phyloP scores from a whole-genome alignment of 495 filamentous ascomycete genomes.

The Bathelium albidoporum region DNA sequence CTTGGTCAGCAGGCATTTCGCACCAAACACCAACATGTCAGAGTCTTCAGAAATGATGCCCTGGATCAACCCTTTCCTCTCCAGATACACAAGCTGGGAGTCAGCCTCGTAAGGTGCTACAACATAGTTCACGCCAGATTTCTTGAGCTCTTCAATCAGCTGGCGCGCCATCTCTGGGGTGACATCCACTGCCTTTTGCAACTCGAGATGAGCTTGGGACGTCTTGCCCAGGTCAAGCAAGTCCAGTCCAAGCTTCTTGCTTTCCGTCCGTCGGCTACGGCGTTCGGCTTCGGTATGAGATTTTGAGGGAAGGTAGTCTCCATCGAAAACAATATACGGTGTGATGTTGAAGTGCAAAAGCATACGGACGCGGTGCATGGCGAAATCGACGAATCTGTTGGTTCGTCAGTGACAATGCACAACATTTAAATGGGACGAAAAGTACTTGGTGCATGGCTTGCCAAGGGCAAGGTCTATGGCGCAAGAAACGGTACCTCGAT shows the following conservation, averaged over 20 bases:
- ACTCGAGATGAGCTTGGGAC: constrained; percentile 69
- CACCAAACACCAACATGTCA: constrained; percentile 90
- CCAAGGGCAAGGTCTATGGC: constrained; percentile 83
- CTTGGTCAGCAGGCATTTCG: constrained; percentile 82
- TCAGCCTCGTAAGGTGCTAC: constrained; percentile 98
- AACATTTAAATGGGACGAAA: constrained; percentile 9
- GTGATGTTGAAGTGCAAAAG: constrained; percentile 82
- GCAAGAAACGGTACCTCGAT: constrained; percentile 84
- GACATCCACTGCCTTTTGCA: constrained; percentile 94
- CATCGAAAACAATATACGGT: constrained; percentile 92
- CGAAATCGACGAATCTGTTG: constrained; percentile 77
- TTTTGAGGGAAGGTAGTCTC: constrained; percentile 91
- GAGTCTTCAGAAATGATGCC: constrained; percentile 96
- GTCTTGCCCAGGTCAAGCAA: constrained; percentile 67
- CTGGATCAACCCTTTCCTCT: constrained; percentile 67
- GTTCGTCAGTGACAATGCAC: constrained; percentile 13
- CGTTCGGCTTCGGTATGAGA: constrained; percentile 75
- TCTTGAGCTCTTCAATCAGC: constrained; percentile 84
- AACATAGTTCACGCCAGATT: constrained; percentile 67
- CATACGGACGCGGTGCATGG: constrained; percentile 85
- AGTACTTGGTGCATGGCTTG: constrained; percentile 77
- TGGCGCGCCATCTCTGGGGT: constrained; percentile 90
- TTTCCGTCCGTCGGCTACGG: constrained; percentile 58
- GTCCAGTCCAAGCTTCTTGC: constrained; percentile 63
- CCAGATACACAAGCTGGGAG: constrained; percentile 88